These are phyloP conservation scores for Rasamsonia emersonii DNA, from an alignment of 2,329 filamentous ascomycete species.

Conservation along the genomic window DNA sequence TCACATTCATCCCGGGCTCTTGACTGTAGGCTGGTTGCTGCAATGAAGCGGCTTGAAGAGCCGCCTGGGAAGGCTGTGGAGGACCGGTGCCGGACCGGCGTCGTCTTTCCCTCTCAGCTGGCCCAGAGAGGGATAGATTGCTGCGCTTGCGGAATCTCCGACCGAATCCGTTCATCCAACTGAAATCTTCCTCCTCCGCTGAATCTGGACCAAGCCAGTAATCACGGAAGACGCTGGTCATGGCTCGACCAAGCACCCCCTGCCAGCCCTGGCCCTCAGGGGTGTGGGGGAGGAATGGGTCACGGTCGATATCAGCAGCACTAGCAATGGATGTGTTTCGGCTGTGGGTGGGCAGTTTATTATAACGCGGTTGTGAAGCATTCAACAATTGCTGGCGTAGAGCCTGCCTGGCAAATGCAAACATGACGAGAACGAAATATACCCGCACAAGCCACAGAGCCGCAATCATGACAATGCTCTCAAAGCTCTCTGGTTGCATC, in stretches of 20 bases:
- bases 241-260: conserved; percentile 67
- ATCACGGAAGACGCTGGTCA: conserved; percentile 63
- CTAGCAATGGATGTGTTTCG: conserved; percentile 40
- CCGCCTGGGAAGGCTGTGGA: conserved; percentile 30
- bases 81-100: conserved; percentile 55
- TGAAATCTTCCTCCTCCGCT: conserved; percentile 47
- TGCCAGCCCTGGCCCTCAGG: conserved; percentile 72
- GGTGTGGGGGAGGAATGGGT: conserved; percentile 61
- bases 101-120: conserved; percentile 50
- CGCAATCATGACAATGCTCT: conserved; percentile 69
- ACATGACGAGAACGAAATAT: conserved; percentile 77
- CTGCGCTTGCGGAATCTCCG: conserved; percentile 50
- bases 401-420: conserved; percentile 71
- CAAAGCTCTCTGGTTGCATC: conserved; percentile 58
- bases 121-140: conserved; percentile 35
- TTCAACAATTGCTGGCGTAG: conserved; percentile 61
- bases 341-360: conserved; percentile 32
- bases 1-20: conserved; percentile 22
- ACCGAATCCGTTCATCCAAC: conserved; percentile 59
- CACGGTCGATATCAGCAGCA: conserved; percentile 42
- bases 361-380: conserved; percentile 33
- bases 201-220: conserved; percentile 66
- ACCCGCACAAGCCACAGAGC: conserved; percentile 65
- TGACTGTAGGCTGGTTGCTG: conserved; percentile 26
- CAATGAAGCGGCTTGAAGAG: conserved; percentile 25